Conservation (phyloP, 1,284 basidiomycete species). For the Boletus semigastroideus region DNA sequence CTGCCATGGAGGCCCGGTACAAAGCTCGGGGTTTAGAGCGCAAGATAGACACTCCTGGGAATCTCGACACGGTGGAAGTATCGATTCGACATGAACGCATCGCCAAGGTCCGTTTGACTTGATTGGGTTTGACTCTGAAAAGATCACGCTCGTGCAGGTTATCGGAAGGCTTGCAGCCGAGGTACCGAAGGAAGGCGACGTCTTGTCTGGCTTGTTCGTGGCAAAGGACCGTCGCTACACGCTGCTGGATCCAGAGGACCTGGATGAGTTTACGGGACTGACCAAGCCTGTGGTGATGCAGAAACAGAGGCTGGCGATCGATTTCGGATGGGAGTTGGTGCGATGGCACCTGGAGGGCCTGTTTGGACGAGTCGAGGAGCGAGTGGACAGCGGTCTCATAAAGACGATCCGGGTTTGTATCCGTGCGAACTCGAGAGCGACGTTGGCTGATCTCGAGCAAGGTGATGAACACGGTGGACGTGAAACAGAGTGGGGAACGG, state of each 20-base stretch:
- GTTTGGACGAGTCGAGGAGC: constrained; percentile 91
- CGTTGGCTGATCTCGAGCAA: constrained; percentile 5
- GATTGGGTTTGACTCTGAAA: not conserved
- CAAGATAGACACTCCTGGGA: constrained; percentile 93
- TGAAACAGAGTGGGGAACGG: constrained; percentile 77
- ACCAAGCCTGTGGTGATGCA: constrained; percentile 86
- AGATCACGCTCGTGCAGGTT: constrained; percentile 52
- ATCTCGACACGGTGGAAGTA: constrained; percentile 85
- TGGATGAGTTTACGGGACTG: constrained; percentile 90
- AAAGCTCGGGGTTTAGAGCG: constrained; percentile 89
- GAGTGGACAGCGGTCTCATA: constrained; percentile 71
- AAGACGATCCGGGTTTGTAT: constrained; percentile 70
- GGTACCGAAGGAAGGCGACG: constrained; percentile 64
- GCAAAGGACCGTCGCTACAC: constrained; percentile 98
- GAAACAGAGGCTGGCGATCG: constrained; percentile 78
- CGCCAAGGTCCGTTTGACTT: constrained; percentile 68
- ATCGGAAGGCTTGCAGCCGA: constrained; percentile 86
- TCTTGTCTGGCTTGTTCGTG: constrained; percentile 82
- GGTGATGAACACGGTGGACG: constrained; percentile 90
- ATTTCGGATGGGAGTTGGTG: constrained; percentile 91
- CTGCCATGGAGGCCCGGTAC: constrained; percentile 84
- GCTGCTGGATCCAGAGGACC: constrained; percentile 87
- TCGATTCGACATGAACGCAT: constrained; percentile 92
- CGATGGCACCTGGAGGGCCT: constrained; percentile 97
- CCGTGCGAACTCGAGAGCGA: not conserved